Evolutionary conservation across 208 protist genomes (phyloP).

Genomic region (Leishmania lainsoni): DNA sequence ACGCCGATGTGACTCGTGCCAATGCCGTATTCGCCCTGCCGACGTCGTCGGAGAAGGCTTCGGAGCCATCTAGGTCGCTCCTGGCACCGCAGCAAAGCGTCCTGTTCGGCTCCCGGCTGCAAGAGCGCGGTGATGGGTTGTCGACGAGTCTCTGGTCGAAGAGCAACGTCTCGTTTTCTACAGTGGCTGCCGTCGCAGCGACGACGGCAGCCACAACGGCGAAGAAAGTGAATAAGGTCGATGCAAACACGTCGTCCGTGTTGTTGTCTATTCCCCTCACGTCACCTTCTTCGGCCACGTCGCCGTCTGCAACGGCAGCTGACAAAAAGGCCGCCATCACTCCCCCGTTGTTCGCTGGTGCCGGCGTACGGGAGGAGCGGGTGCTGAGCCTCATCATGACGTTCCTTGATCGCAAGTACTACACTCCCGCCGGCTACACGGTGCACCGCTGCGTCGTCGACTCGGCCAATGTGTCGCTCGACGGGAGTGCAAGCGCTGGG

Average conservation of each 20-base stretch:
- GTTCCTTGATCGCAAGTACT: constrained; percentile 43
- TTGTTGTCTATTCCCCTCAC: constrained; percentile 30
- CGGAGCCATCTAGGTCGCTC: constrained; percentile 14
- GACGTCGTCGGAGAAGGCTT: constrained; percentile 5
- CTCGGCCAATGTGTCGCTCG: constrained; percentile 6
- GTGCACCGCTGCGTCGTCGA: constrained; percentile 36
- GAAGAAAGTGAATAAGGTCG: constrained; percentile 1
- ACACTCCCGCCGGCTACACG: constrained; percentile 30
- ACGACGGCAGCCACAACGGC: neutral
- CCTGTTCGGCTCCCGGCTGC: constrained; percentile 15
- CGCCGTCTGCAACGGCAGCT: neutral
- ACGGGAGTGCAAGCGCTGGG: constrained; percentile 1
- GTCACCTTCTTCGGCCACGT: constrained; percentile 5
- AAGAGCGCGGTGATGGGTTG: constrained; percentile 12
- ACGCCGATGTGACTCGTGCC: constrained; percentile 38
- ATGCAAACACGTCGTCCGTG: constrained; percentile 11
- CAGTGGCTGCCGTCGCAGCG: constrained; percentile 15
- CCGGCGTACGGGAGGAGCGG: constrained; percentile 32
- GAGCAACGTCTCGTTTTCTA: constrained; percentile 21
- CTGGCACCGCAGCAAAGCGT: constrained; percentile 22
- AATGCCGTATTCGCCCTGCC: constrained; percentile 30
- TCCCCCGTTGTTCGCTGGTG: constrained; percentile 14
- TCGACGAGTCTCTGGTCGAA: constrained; percentile 6
- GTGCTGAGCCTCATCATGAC: constrained; percentile 45
- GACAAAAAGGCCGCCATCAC: neutral